Evolutionary conservation across 441 rosid species (phyloP).

Genomic region (Euphorbia celastroides): DNA sequence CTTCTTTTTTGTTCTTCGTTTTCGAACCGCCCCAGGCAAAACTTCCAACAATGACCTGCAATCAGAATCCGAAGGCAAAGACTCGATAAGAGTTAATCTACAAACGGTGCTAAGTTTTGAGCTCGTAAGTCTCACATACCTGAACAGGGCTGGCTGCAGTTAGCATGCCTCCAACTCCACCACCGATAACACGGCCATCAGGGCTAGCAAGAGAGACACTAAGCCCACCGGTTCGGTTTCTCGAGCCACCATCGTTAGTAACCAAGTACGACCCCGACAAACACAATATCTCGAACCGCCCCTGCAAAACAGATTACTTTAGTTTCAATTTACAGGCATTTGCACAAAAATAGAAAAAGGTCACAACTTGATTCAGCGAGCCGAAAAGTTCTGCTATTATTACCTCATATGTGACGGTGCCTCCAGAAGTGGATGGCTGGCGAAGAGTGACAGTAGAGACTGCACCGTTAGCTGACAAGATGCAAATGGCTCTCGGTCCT

Average conservation of each 20-base stretch:
- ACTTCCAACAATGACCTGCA: conserved; percentile 83
- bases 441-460: conserved; percentile 71
- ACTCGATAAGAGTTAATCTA: too few species aligned
- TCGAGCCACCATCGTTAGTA: conserved; percentile 40
- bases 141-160: conserved; percentile 86
- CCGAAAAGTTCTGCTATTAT: conserved; percentile 4
- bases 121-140: too few species aligned
- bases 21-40: conserved; percentile 75
- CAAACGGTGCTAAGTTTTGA: too few species aligned
- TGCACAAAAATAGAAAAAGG: conserved; percentile 1
- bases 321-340: not conserved
- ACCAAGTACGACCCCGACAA: conserved; percentile 76
- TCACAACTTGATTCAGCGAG: not conserved
- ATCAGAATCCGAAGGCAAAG: conserved; percentile 8
- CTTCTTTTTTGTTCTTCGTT: conserved; percentile 48
- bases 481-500: conserved; percentile 68
- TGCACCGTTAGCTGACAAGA: conserved; percentile 82
- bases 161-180: conserved; percentile 81
- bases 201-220: conserved; percentile 88
- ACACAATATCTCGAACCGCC: conserved; percentile 80
- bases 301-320: conserved; percentile 34
- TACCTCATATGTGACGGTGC: conserved; percentile 80
- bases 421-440: conserved; percentile 68
- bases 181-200: conserved; percentile 91
- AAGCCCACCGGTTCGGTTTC: conserved; percentile 61